These are phyloP conservation scores for Mycena kentingensis DNA, from an alignment of 768 basidiomycete genomes.

Conservation along the genomic window DNA sequence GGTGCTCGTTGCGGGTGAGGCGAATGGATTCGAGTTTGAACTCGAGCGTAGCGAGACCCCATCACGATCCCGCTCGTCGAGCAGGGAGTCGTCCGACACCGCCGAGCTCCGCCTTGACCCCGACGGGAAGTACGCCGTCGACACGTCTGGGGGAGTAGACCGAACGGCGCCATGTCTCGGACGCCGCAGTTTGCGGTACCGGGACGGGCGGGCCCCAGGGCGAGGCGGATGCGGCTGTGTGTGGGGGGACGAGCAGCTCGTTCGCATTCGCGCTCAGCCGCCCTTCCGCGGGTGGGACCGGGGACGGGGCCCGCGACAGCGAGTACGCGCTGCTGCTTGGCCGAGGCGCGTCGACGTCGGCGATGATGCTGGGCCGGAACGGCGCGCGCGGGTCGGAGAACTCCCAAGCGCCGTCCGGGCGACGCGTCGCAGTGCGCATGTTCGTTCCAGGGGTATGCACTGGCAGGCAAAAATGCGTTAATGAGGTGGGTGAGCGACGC, in stretches of 20 bases:
- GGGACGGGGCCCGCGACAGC: neutral
- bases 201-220: slow-evolving; percentile 20
- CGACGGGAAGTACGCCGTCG: neutral
- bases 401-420: slow-evolving; percentile 58
- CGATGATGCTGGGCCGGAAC: slow-evolving; percentile 36
- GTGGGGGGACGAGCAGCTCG: slow-evolving; percentile 4
- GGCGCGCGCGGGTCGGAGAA: slow-evolving; percentile 46
- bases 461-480: slow-evolving; percentile 23
- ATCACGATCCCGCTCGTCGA: slow-evolving; percentile 7
- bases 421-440: slow-evolving; percentile 59
- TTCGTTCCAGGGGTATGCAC: slow-evolving; percentile 54
- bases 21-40: slow-evolving; percentile 15
- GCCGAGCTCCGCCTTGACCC: slow-evolving; percentile 6
- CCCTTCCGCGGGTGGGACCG: too few relatives aligned
- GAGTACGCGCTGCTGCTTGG: neutral
- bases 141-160: slow-evolving; percentile 12
- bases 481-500: neutral
- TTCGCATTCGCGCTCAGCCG: neutral
- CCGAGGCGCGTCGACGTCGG: neutral
- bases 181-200: slow-evolving; percentile 10
- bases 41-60: neutral
- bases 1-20: slow-evolving; percentile 2
- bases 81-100: slow-evolving; percentile 10
- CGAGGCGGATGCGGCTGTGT: slow-evolving; percentile 5
- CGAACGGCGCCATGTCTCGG: slow-evolving; percentile 1